phyloP scores from a whole-genome alignment of 495 filamentous ascomycete genomes.

The Podospora tetraspora region DNA sequence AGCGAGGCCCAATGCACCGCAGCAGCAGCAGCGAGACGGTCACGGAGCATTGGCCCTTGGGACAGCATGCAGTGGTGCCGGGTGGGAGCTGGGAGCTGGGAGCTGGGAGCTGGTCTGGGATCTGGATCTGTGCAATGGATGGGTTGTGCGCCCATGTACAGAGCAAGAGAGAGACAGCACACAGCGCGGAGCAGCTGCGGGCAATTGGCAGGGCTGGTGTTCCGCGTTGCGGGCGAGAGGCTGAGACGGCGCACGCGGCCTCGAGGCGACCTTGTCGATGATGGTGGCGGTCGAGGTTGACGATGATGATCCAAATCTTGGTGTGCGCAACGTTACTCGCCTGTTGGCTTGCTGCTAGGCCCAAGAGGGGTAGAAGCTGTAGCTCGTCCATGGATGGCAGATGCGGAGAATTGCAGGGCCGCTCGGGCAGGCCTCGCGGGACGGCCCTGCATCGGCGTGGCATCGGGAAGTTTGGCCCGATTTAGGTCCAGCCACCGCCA shows the following conservation, averaged over 20 bases:
- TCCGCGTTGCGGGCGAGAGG: constrained; percentile 4
- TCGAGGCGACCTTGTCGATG: not conserved
- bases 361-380: not conserved
- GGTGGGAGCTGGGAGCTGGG: not conserved
- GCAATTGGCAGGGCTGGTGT: not conserved
- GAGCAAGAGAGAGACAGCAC: too few relatives aligned
- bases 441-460: not conserved
- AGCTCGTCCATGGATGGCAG: too few relatives aligned
- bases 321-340: constrained; percentile 30
- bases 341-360: not conserved
- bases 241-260: constrained; percentile 4
- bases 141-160: not conserved
- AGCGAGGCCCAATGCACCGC: not conserved
- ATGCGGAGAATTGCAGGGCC: too few relatives aligned
- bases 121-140: not conserved
- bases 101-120: not conserved
- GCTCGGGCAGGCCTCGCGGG: not conserved
- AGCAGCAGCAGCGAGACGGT: not conserved
- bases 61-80: not conserved
- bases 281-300: constrained; percentile 1
- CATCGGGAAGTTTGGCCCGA: not conserved
- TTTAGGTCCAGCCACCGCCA: not conserved
- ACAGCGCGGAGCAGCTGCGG: not conserved
- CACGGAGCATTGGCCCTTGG: not conserved
- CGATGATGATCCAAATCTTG: constrained; percentile 14